Evolutionary conservation across 78 protist genomes (phyloP), one percentile per base, ranked within the genome.

Genomic region (Dictyostelium firmibasis): DNA sequence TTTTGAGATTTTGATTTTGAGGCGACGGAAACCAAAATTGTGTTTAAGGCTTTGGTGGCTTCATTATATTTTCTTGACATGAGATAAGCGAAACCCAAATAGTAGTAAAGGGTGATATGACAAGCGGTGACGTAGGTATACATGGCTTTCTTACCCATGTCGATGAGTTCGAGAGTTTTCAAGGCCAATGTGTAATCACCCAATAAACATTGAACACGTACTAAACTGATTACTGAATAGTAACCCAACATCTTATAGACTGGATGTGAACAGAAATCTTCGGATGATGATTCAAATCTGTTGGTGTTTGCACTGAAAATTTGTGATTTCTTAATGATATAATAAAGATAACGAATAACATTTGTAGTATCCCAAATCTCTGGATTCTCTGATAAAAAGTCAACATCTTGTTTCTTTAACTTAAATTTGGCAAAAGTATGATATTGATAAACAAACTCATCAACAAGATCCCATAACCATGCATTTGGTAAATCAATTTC

Each of bases 401-500:
- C 97, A 44, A 92, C 92, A 25, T 77, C 94, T 16, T 75, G 53
- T 76, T 95, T 91, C 87, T 88, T 86, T 64, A 92, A 91, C 47
- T 95, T 92, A 31, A 92, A 16, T 77, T 96, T 92, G 87, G 97
- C 95, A 92, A 95, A 98, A 31, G 96, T 35, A 57, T 95, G 98
- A 92, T 95, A 97, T 93, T 98, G 99, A 95, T 97, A 98, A 83
- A 98, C 91, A 72, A 96, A 97, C 96, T 98, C 99, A 87, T 98
- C 98, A 38, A 97, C 86, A 57, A 98, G 98, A 91, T 98, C 98
- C 99, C 99, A 98, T 29, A 98, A 84, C 99, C 99, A 98, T 72
- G 92, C 96, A 76, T 50, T 72, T 57, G 99, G 99, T 38, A 98
- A 79, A 81, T 95, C 98, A 25, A 96, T 85, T 14, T 35, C 89